Base-by-base conservation (phyloP, 2,329 filamentous ascomycete species). In the Penicillium sp. region DNA sequence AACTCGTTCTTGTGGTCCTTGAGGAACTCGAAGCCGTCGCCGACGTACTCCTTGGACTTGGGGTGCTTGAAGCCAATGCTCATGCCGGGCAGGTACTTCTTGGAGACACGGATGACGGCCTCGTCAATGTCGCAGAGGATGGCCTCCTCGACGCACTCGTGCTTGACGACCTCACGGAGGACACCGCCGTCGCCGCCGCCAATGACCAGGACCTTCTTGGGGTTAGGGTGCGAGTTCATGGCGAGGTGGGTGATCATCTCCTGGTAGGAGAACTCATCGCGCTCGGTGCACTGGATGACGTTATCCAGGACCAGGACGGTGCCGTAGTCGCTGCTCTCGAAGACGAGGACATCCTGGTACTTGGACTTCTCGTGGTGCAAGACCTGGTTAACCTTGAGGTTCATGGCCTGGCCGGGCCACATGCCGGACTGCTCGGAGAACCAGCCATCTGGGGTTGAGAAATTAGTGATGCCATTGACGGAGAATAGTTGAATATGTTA, bases 341-440 rank as follows among this genome's bases (percentile, higher is more conserved):
- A 99, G 83, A 98, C 92, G 72, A 99, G 88, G 66, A 99, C 94
- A 76, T 99, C 95, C 82, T 99, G 95, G 84, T 97, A 99, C 84
- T 96, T 84, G 85, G 90, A 95, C 87, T 97, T 98, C 84, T 99
- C 95, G 84, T 98, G 94, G 86, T 97, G 93, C 64, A 99, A 85
- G 74, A 99, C 89, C 84, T 97, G 91, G 79, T 99, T 94, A 80
- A 99, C 95, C 81, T 91, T 92, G 77, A 96, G 89, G 70, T 91
- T 97, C 94, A 98, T 98, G 77, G 95, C 95, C 84, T 98, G 95
- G 78, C 95, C 92, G 64, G 95, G 94, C 95, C 95, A 99, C 94
- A 99, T 98, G 76, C 95, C 84, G 70, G 91, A 96, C 82, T 96
- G 93, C 83, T 99, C 95, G 79, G 92, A 91, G 89, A 99, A 99